phyloP scores from a whole-genome alignment of 2,329 filamentous ascomycete species.

The Aspergillus brunneoviolaceus region DNA sequence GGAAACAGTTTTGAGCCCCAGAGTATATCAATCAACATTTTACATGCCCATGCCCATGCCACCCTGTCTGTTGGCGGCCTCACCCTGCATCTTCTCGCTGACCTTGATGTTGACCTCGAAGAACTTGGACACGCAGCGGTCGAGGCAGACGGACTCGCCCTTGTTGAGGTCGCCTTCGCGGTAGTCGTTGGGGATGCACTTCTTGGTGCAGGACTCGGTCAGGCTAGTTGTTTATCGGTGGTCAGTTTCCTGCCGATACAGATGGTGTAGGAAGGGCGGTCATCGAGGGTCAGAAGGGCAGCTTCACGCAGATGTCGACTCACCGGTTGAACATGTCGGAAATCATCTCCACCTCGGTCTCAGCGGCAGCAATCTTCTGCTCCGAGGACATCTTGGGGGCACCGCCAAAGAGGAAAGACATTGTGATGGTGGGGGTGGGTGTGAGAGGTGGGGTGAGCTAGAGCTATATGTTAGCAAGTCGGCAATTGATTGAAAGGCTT shows the following conservation, averaged over 20 bases:
- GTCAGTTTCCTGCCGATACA: background rate
- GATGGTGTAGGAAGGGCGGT: background rate
- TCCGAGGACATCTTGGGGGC: conserved; percentile 85
- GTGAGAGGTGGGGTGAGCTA: background rate
- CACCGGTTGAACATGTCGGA: conserved; percentile 99
- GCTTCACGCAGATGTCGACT: conserved; percentile 14
- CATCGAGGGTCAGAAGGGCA: background rate
- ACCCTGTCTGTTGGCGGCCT: conserved; percentile 67
- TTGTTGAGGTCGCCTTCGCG: conserved; percentile 97
- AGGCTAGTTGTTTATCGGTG: conserved; percentile 56
- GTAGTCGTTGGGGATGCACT: conserved; percentile 91
- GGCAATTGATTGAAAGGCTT: background rate
- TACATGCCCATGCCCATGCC: conserved; percentile 53
- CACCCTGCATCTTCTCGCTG: conserved; percentile 90
- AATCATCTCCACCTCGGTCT: conserved; percentile 96
- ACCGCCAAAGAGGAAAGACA: conserved; percentile 72
- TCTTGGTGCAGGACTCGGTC: conserved; percentile 83
- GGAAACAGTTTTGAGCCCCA: background rate
- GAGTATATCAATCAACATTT: conserved; percentile 12
- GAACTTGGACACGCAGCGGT: conserved; percentile 96
- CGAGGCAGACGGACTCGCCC: conserved; percentile 96
- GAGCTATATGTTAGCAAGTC: background rate
- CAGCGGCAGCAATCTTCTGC: conserved; percentile 94
- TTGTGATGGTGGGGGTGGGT: conserved; percentile 40
- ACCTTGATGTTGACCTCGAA: conserved; percentile 99